Base-by-base conservation (phyloP, 2,329 filamentous ascomycete species). In the Colletotrichum melonis region DNA sequence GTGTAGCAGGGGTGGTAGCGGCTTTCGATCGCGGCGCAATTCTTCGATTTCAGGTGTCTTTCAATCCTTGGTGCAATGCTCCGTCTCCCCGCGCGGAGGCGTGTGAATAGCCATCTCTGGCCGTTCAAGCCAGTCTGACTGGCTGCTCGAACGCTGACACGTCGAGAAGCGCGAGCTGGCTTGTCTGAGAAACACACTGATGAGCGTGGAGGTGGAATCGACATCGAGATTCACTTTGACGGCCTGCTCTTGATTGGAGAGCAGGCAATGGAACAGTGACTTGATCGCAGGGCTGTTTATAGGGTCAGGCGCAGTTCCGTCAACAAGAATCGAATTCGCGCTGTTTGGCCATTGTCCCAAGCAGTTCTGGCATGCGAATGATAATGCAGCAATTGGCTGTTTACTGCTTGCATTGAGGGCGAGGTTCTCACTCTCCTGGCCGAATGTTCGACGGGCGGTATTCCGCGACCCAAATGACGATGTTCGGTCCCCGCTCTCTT, bases 21-120 rank as follows among this genome's bases (percentile, higher is more conserved):
- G 55, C 38, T 64, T 69, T 75, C 73, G 73, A 75, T 75, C 71
- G 66, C 71, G 63, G 63, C 73, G 46, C 65, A 74, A 71, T 74
- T 74, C 16, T 58, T 74, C 73, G 73, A 75, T 75, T 74, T 69
- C 72, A 72, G 69, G 54, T 74, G 63, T 28, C 54, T 64, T 56
- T 26, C 63, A 28, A 59, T 42, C 57, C 52, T 42, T 64, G 60
- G 49, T 59, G 54, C 30, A 46, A 35, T 63, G 57, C 73, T 74
- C 66, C 58, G 60, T 70, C 66, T 74, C 73, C 67, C 73, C 73
- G 71, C 73, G 74, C 66, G 49, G 59, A 64, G 73, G 73, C 35
- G 73, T 75, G 71, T 24, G n/a, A 22, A 28, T 75, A 75, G 38
- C 57, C 46, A 60, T 30, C 30, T 42, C 14, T 26, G n/a, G 67